Evolutionary conservation across 768 basidiomycete genomes (phyloP), one percentile per base, ranked within the genome.

Genomic region (Russula sp.): DNA sequence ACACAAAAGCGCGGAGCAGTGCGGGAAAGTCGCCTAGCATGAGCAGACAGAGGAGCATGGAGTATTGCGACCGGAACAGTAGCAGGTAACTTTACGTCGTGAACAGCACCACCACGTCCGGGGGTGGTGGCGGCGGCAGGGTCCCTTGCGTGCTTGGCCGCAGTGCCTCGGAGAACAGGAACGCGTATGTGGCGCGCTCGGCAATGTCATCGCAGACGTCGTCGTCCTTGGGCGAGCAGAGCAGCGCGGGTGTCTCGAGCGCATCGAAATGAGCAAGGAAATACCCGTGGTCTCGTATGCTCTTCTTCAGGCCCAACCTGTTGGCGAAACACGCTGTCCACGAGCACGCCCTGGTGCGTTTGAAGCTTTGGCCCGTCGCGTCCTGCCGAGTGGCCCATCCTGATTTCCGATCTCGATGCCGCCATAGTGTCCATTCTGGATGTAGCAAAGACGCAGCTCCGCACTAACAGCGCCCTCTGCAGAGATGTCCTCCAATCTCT

Each of bases 41-140:
- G 61, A 94, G 77, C 47, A 84, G 78, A 66, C 85, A 84, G 65
- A 93, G 78, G 39, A 95, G 79, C 57, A 92, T 78, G 66, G 84
- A 88, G 76, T 88, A 95, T 70, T 90, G 87, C 4, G 91, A 86
- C 71, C 95, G 93, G 62, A 94, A 87, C 55, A 94, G 82, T 57
- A 95, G 81, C 14, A 93, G 93, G 68, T 95, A 93, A 70, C 27
- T 27, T 27, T 94, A 95, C 0, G 93, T 92, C 55, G 93, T 90
- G 76, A 90, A 89, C 13, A 83, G 79, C n/a, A 83, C 73, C 1
- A 85, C 83, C 3, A 77, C 68, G 45, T 84, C 78, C 14, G 81
- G 70, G 51, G 79, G 69, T 14, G 62, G 57, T 3, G 51, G 10
- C 27, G 74, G 63, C 16, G 76, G 70, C 4, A 73, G 70, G 4